Evolutionary conservation across 2,329 filamentous ascomycete genomes (phyloP), one percentile per base, ranked within the genome.

Genomic region (Fusarium sterilihyphosum): DNA sequence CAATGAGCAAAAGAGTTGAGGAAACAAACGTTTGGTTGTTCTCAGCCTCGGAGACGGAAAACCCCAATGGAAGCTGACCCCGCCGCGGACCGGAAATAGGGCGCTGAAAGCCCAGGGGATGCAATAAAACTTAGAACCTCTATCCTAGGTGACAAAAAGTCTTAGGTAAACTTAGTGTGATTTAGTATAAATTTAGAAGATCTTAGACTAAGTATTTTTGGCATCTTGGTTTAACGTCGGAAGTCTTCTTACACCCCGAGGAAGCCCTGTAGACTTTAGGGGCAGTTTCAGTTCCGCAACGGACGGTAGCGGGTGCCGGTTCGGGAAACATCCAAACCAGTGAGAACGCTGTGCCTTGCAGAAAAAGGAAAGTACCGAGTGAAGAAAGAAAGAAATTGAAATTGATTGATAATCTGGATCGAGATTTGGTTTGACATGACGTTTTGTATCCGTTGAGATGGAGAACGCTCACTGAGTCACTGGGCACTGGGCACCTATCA

Each of bases 21-120:
- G 46, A 73, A 73, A 62, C 44, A 46, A 50, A 58, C 33, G 50
- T 37, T 52, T 10, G 10, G 31, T 67, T 46, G 22, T 26, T 65
- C 38, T 66, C 67, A 78, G 76, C 74, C 76, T 73, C 69, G 72
- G 67, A 74, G 67, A 44, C 65, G 64, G 75, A 73, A 75, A 71
- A 43, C 71, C 43, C 56, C 66, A 64, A 43, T 20, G n/a, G n/a
- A 22, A 38, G 31, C 20, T 18, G 20, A 56, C 52, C 52, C 52
- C 52, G 26, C 53, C 44, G 53, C 54, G 31, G 16, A 31, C 61
- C 61, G 41, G 62, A 58, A 58, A 65, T 46, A 53, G 54, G 47
- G 50, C 61, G 46, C 46, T 65, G 52, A 53, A 57, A 43, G 56
- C 26, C 33, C 65, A 61, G 50, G 33, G 33, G 33, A 35, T 35